These are phyloP conservation scores for Articulospora tetracladia DNA, from an alignment of 495 filamentous ascomycete genomes.

Conservation along the genomic window DNA sequence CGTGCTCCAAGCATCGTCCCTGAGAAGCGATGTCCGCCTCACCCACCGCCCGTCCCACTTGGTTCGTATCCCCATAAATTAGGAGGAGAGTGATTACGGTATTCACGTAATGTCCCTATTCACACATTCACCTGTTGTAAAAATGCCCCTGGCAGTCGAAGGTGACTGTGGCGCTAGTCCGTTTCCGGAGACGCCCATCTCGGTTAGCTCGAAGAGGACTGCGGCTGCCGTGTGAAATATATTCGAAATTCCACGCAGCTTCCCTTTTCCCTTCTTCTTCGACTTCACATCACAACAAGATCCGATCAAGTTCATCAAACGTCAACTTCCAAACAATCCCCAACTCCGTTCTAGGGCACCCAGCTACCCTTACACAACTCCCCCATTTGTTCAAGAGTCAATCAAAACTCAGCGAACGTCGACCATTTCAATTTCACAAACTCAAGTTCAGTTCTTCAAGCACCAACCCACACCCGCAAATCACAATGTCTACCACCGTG, in stretches of 20 bases:
- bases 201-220: slow-evolving; percentile 9
- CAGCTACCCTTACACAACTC: slow-evolving; percentile 76
- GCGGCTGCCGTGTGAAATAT: slow-evolving; percentile 17
- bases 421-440: slow-evolving; percentile 11
- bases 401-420: slow-evolving; percentile 43
- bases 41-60: too few relatives aligned
- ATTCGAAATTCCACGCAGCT: slow-evolving; percentile 5
- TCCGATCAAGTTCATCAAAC: slow-evolving; percentile 24
- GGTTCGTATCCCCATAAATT: too few relatives aligned
- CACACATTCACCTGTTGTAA: too few relatives aligned
- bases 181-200: slow-evolving; percentile 1
- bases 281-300: slow-evolving; percentile 26
- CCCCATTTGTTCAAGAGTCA: slow-evolving; percentile 54
- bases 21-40: neutral
- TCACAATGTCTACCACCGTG: slow-evolving; percentile 57
- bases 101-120: too few relatives aligned
- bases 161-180: neutral
- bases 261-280: slow-evolving; percentile 22
- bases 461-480: slow-evolving; percentile 29
- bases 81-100: too few relatives aligned
- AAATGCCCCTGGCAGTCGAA: too few relatives aligned
- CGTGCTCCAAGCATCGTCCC: slow-evolving; percentile 1
- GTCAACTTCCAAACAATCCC: slow-evolving; percentile 13
- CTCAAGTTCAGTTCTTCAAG: slow-evolving; percentile 26
- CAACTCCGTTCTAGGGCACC: slow-evolving; percentile 72